phyloP scores from a whole-genome alignment of 306 rosid genomes.

The Vicia faba region DNA sequence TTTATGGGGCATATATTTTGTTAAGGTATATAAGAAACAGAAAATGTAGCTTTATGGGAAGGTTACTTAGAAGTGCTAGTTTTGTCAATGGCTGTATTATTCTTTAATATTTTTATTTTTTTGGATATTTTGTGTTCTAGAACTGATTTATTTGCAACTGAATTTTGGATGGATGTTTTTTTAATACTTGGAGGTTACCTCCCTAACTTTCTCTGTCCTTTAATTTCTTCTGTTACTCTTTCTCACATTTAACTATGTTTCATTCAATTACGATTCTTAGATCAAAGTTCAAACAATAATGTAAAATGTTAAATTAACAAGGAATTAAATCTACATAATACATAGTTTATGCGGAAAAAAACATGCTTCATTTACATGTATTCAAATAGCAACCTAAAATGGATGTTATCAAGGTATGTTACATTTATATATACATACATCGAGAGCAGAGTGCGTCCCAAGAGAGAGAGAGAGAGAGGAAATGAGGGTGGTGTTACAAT shows the following conservation, averaged over 20 bases:
- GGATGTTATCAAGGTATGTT: neutral
- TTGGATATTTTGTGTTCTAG: slow-evolving; percentile 22
- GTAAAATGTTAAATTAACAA: no score
- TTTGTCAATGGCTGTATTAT: slow-evolving; percentile 17
- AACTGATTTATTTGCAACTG: slow-evolving; percentile 19
- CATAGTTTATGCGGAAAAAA: neutral
- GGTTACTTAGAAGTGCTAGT: slow-evolving; percentile 28
- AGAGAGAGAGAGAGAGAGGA: neutral
- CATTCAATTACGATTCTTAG: neutral
- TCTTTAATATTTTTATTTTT: neutral
- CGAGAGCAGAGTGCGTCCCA: neutral
- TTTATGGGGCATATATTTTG: neutral
- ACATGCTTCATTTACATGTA: slow-evolving; percentile 10
- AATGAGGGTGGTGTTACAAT: neutral
- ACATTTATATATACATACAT: slow-evolving; percentile 27
- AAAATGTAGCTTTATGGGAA: slow-evolving; percentile 32
- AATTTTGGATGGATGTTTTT: slow-evolving; percentile 23
- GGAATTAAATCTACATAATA: neutral
- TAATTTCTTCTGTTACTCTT: neutral
- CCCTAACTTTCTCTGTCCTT: neutral
- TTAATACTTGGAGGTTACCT: slow-evolving; percentile 10
- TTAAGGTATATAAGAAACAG: neutral
- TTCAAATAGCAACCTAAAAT: slow-evolving; percentile 19
- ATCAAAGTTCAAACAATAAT: neutral
- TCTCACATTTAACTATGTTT: neutral